Conservation (phyloP, 1,139 yeast species). For the Lodderomyces margitis region DNA sequence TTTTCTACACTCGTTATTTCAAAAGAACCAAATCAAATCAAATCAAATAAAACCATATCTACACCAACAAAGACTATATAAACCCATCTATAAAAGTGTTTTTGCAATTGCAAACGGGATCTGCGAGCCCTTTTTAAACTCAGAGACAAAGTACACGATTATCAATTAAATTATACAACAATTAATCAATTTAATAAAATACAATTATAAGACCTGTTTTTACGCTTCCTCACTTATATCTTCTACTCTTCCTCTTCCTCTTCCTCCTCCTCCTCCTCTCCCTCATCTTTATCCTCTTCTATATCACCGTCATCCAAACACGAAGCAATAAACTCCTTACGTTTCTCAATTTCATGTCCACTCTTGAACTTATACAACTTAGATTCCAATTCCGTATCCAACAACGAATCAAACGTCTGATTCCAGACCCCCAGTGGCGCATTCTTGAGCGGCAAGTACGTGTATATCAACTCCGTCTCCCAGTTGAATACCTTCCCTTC, state of each 20-base stretch:
- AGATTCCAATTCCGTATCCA: conserved; percentile 17
- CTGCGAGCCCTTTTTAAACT: no score
- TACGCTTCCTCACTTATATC: no score
- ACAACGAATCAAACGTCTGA: conserved; percentile 21
- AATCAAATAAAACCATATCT: no score
- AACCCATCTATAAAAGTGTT: no score
- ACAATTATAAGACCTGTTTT: no score
- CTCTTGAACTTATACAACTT: conserved; percentile 23
- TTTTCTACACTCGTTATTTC: no score
- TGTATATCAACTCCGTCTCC: background rate
- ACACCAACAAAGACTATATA: no score
- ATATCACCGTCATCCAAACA: conserved; percentile 3
- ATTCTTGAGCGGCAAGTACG: conserved; percentile 5
- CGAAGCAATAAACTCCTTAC: conserved; percentile 22
- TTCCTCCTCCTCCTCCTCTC: background rate
- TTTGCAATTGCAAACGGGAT: no score
- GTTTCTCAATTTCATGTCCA: conserved; percentile 18
- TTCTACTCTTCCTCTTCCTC: background rate
- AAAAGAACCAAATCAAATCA: no score
- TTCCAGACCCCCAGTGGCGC: conserved; percentile 29
- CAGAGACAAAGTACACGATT: no score
- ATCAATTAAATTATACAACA: no score
- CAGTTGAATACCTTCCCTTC: background rate
- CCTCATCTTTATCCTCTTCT: conserved; percentile 1
- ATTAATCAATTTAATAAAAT: no score